These are phyloP conservation scores for Plasmodium berghei DNA, from an alignment of 169 alveolate genomes.

Conservation along the genomic window DNA sequence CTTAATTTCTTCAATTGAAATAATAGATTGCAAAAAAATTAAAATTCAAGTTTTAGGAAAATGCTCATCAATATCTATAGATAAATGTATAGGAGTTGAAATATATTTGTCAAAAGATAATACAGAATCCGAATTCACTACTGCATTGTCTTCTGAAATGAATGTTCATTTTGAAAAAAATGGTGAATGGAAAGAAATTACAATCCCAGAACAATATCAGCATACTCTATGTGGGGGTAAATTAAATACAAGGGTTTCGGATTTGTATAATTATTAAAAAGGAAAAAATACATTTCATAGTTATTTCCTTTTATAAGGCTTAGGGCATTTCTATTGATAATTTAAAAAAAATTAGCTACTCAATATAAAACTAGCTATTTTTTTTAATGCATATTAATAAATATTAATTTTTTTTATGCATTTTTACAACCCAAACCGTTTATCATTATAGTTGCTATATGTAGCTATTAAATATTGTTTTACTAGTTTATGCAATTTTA, in stretches of 20 bases:
- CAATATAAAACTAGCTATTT: too few species aligned
- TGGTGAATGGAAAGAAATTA: constrained; percentile 81
- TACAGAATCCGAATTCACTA: constrained; percentile 79
- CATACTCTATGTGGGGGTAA: constrained; percentile 76
- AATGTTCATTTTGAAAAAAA: constrained; percentile 77
- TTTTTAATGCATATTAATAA: too few species aligned
- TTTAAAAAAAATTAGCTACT: too few species aligned
- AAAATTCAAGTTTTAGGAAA: constrained; percentile 79
- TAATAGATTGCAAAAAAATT: constrained; percentile 77
- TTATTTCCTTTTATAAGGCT: too few species aligned
- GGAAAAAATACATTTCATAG: too few species aligned
- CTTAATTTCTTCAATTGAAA: constrained; percentile 79
- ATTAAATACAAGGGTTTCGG: constrained; percentile 81
- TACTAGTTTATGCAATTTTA: too few species aligned
- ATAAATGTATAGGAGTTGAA: constrained; percentile 79
- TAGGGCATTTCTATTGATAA: too few species aligned
- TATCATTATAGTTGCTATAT: too few species aligned
- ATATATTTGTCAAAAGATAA: constrained; percentile 77
- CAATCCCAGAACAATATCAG: constrained; percentile 84
- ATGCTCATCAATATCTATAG: constrained; percentile 80
- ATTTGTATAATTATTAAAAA: constrained; percentile 78
- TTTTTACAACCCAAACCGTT: too few species aligned
- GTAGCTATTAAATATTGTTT: too few species aligned
- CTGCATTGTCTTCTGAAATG: constrained; percentile 83
- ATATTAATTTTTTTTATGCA: too few species aligned